Base-by-base conservation (phyloP, 805 yeast species). In the Cephaloascus albidus region DNA sequence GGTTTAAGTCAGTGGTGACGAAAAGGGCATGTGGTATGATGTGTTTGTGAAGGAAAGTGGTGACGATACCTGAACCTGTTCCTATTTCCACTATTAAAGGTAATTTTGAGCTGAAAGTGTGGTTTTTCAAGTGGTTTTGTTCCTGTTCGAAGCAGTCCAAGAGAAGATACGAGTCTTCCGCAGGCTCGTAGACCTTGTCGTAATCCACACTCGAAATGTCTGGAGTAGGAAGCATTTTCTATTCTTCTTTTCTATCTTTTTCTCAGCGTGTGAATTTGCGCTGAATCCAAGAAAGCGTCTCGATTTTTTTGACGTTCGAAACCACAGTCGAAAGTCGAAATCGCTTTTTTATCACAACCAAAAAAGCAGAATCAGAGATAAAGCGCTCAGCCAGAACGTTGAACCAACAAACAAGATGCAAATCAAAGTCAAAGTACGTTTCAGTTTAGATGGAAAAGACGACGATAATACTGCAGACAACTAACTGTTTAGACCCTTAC, bases 171-270 rank as follows among this genome's bases (percentile, higher is more conserved):
- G 95, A 76, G 62, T 93, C 98, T 51, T 93, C 98, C 0, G 95
- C 76, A 0, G 98, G 97, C 53, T 93, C 98, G 55, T 93, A 93
- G 3, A 90, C 95, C 48, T 70, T 71, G n/a, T 73, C 78, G 44
- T 70, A 74, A 50, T 83, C 82, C 16, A 80, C 70, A 16, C 66
- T 57, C 2, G 52, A 46, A 2, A 83, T 64, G 5, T 58, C 56
- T 1, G 97, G 97, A 0, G 97, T 89, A 4, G 93, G 80, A 3
- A 85, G 67, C 96, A 88, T 88, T 14, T 10, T 10, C 15, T 14
- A 16, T 3, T 32, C 10, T 10, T 10, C 8, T n/a, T 17, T 32
- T 10, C n/a, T n/a, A n/a, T n/a, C n/a, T n/a, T n/a, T n/a, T n/a
- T n/a, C n/a, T n/a, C n/a, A n/a, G n/a, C n/a, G n/a, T n/a, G n/a